phyloP scores from a whole-genome alignment of 2,329 filamentous ascomycete genomes.

The Microsporum ferrugineum region DNA sequence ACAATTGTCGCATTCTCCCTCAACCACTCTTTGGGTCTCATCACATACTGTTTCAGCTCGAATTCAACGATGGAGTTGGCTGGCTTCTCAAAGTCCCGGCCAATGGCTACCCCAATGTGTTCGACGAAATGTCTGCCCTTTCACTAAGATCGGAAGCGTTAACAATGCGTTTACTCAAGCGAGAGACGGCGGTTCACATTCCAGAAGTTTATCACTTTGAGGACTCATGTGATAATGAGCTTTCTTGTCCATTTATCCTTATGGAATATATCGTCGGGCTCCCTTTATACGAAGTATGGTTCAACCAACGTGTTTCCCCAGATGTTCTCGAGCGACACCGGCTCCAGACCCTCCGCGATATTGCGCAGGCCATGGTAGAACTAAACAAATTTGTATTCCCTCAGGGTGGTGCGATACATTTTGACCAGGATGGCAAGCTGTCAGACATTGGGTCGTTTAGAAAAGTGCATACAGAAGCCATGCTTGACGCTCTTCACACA shows the following conservation, averaged over 20 bases:
- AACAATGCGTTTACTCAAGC: conserved; percentile 22
- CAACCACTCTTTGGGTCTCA: conserved; percentile 17
- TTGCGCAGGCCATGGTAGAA: conserved; percentile 17
- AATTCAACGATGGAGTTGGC: conserved; percentile 13
- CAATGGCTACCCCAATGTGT: conserved; percentile 15
- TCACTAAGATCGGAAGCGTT: conserved; percentile 20
- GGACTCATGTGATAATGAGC: conserved; percentile 16
- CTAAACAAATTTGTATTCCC: conserved; percentile 14
- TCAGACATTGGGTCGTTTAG: conserved; percentile 6
- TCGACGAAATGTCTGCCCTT: conserved; percentile 14
- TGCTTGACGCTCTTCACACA: conserved; percentile 3
- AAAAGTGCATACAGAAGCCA: conserved; percentile 1
- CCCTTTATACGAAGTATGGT: conserved; percentile 22
- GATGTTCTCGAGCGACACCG: conserved; percentile 7
- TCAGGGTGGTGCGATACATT: conserved; percentile 7
- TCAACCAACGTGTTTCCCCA: conserved; percentile 12
- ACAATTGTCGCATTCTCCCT: conserved; percentile 3
- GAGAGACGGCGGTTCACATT: conserved; percentile 22
- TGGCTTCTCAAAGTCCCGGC: conserved; percentile 19
- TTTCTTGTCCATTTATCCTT: conserved; percentile 21
- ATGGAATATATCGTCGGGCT: conserved; percentile 19
- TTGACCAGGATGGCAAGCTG: conserved; percentile 11
- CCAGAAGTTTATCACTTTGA: conserved; percentile 23
- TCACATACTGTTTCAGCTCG: conserved; percentile 18
- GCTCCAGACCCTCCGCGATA: conserved; percentile 12